Percentiles rank a stretch among this genome's conserved stretches.
Conservation (phyloP, 2,329 filamentous ascomycete species). For the Cylindrodendrum hubeiense region DNA sequence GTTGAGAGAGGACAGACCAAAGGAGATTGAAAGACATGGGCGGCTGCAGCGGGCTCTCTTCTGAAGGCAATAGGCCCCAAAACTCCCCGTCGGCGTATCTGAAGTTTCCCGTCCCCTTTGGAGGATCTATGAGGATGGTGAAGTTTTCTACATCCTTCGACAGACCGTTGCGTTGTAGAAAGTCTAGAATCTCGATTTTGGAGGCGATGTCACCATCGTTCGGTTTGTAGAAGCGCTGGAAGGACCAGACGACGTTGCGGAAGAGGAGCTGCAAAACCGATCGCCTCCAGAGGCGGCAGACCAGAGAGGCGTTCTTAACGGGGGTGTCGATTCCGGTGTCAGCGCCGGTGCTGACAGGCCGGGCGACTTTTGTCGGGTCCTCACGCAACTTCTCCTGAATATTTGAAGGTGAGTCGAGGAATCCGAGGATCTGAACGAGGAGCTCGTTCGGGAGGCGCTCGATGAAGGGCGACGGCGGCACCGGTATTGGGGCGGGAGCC, state of each 20-base stretch:
- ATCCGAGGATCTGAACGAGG: slow-evolving; percentile 67
- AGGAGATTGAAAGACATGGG: slow-evolving; percentile 42
- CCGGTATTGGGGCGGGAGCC: neutral
- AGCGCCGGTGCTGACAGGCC: slow-evolving; percentile 30
- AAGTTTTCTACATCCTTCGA: slow-evolving; percentile 57
- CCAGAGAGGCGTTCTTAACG: slow-evolving; percentile 69
- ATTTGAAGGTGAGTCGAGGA: slow-evolving; percentile 62
- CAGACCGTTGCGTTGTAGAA: slow-evolving; percentile 52
- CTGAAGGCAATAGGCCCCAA: slow-evolving; percentile 48
- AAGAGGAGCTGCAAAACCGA: slow-evolving; percentile 69
- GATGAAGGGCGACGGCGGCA: slow-evolving; percentile 32
- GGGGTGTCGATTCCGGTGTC: slow-evolving; percentile 31
- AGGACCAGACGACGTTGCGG: slow-evolving; percentile 61
- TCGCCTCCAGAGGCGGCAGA: slow-evolving; percentile 66
- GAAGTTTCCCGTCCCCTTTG: slow-evolving; percentile 39
- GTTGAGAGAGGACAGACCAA: slow-evolving; percentile 37
- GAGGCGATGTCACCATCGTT: slow-evolving; percentile 32
- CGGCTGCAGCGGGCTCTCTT: slow-evolving; percentile 21
- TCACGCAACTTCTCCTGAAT: slow-evolving; percentile 62
- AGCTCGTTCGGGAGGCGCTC: slow-evolving; percentile 71
- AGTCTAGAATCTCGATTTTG: slow-evolving; percentile 54
- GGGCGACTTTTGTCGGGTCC: slow-evolving; percentile 56
- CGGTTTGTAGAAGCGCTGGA: slow-evolving; percentile 49
- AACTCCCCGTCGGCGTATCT: slow-evolving; percentile 42
- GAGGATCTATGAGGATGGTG: slow-evolving; percentile 54